Base-by-base conservation (phyloP, 768 basidiomycete genomes). In the Hydnomerulius pinastri region DNA sequence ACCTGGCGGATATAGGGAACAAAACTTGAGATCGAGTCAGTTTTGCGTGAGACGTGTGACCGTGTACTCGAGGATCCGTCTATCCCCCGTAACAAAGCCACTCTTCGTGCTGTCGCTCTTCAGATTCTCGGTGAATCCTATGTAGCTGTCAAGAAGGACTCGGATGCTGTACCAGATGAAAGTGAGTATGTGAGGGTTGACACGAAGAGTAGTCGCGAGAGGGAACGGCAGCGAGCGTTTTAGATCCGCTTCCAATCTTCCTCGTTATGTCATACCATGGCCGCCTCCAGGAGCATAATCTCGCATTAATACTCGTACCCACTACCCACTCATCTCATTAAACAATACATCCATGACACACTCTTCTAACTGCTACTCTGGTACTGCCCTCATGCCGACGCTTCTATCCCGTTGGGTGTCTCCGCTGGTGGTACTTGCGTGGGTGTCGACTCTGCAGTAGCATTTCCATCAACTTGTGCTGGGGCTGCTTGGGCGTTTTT, bases 11-110 rank as follows among this genome's bases (percentile, higher is more conserved):
- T 35, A 33, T 59, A 92, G 90, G 92, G 92, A 4, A 84, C 92
- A 15, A 95, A 94, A 66, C 84, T 96, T 23, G 92, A 96, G 65
- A 80, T 95, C 46, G 92, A 96, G 64, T 91, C 90, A 4, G 82
- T 96, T 33, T 71, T 96, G 6, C 84, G 92, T 13, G 92, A 95
- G 67, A 88, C 87, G 1, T 95, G 92, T 63, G 92, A 95, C 56
- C 80, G 85, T 20, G 75, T 95, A 15, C 75, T 95, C 5, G 77
- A 77, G 38, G 84, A 89, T 47, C 69, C 80, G 0, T 60, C 65
- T 6, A 64, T 87, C 39, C 50, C 80, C 1, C 74, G 78, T 0
- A 55, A 77, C 30, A 89, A 90, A 64, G 77, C 84, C 1, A 75
- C 81, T 28, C 70, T 92, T 46, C 79, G 92, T 15, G 93, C 93